A percentile compares a stretch with the other conserved stretches of the same genome.
Evolutionary conservation across 371 early-diverging fungal genomes (phyloP).

Genomic region (Hamiltosporidium magnivora): DNA sequence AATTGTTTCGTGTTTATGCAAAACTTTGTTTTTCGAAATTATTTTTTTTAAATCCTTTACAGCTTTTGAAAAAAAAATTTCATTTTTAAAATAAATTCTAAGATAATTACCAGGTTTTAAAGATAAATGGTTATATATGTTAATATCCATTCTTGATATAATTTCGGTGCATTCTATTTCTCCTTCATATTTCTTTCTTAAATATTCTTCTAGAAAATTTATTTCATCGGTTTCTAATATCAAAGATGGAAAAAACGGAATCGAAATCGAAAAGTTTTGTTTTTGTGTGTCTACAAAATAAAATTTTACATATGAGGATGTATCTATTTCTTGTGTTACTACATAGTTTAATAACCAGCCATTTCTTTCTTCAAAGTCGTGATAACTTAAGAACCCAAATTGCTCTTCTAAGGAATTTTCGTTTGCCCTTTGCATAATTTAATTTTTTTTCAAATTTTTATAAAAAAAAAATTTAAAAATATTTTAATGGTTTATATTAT

Average conservation of each 20-base stretch:
- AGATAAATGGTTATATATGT: constrained; percentile 43
- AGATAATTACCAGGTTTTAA: constrained; percentile 25
- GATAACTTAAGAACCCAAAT: too few species aligned
- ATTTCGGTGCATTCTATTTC: constrained; percentile 21
- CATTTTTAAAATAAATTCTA: constrained; percentile 25
- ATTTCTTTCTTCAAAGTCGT: too few species aligned
- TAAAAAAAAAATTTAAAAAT: too few species aligned
- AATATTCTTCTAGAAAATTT: constrained; percentile 35
- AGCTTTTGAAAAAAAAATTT: constrained; percentile 10
- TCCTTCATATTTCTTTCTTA: constrained; percentile 31
- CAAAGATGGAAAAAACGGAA: constrained; percentile 39
- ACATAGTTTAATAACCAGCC: too few species aligned
- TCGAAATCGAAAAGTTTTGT: constrained; percentile 36
- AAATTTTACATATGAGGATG: too few species aligned
- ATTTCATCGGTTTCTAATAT: constrained; percentile 19
- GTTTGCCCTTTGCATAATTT: too few species aligned
- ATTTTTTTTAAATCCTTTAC: constrained; percentile 38
- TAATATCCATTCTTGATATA: constrained; percentile 27
- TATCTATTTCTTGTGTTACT: too few species aligned
- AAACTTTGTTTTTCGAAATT: constrained; percentile 11
- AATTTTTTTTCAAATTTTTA: too few species aligned
- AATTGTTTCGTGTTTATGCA: not conserved
- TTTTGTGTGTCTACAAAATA: too few species aligned
- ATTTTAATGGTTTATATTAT: too few species aligned
- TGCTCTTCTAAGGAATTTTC: too few species aligned